Conservation (phyloP, 495 filamentous ascomycete species). For the Penicillium ucsense region DNA sequence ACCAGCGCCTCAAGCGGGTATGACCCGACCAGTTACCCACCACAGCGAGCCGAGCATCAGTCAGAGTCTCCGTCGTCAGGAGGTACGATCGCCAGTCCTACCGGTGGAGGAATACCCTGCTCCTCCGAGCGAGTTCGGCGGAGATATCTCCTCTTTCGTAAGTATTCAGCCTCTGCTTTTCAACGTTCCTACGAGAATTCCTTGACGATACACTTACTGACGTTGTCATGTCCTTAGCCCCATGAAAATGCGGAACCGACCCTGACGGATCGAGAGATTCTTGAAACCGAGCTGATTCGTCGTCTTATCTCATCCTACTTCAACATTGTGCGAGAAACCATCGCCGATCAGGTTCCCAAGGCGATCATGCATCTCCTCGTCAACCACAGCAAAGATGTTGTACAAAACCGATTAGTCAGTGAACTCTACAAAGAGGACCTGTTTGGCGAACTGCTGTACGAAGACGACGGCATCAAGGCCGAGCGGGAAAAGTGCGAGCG, state of each 20-base stretch:
- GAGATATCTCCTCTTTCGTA: conserved; percentile 51
- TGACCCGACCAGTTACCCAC: conserved; percentile 58
- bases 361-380: conserved; percentile 98
- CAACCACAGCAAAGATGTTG: conserved; percentile 94
- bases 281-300: conserved; percentile 96
- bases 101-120: conserved; percentile 33
- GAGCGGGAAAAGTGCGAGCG: conserved; percentile 98
- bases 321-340: conserved; percentile 94
- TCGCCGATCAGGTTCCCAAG: conserved; percentile 96
- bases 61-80: conserved; percentile 70
- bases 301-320: conserved; percentile 96
- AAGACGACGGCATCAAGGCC: conserved; percentile 93
- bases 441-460: conserved; percentile 89
- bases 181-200: too few relatives aligned
- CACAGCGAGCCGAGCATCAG: conserved; percentile 69
- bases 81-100: conserved; percentile 39
- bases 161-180: conserved; percentile 17
- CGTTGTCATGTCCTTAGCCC: conserved; percentile 9
- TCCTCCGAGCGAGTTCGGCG: conserved; percentile 28
- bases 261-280: conserved; percentile 86
- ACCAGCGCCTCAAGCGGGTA: conserved; percentile 19
- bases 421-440: conserved; percentile 91
- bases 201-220: too few relatives aligned
- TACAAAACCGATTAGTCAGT: conserved; percentile 92
- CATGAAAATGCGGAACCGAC: conserved; percentile 56